Base-by-base conservation (phyloP, 108 stramenopile species). In the Hondaea fermentalgiana region DNA sequence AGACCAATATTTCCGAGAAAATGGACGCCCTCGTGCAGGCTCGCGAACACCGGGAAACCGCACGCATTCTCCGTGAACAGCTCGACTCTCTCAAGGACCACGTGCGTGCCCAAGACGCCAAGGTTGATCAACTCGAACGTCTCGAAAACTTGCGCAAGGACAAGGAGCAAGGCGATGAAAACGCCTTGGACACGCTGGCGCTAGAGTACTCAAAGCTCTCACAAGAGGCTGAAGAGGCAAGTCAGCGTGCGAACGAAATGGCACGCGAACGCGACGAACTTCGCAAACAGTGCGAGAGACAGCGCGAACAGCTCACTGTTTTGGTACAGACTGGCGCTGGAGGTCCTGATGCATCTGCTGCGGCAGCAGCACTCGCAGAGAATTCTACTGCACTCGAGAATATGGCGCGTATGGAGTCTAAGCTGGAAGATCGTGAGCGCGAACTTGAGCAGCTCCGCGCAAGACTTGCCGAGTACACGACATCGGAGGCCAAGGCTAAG, bases 191-290 rank as follows among this genome's bases (percentile, higher is more conserved):
- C 51, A 21, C 45, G 1, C 23, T 83, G 76, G 76, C 51, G n/a
- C n/a, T 83, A 6, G 76, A 83, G 76, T 83, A 83, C 76, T 83
- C 76, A 17, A 83, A 83, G 51, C 76, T 83, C 19, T 83, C 76
- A 8, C 49, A 47, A 53, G 76, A 83, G 76, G 6, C 76, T 0
- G 76, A 83, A 53, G 51, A 83, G 49, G n/a, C 64, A 17, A 8
- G 25, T 23, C 64, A 69, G 64, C 25, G 42, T 12, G 35, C 35
- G 35, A 35, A 35, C 35, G 35, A 35, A 35, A 35, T 0, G 35
- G 35, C 35, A 35, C 35, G 35, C 35, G 35, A 35, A 35, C 35
- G 42, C 25, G 21, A 69, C 42, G 42, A 23, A 69, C 25, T 23
- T 69, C 35, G 64, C 64, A 69, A 69, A 17, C 64, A 42, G 25